Percentiles rank a stretch among this genome's conserved stretches.
Evolutionary conservation across 805 yeast genomes (phyloP).

Genomic region (Priceomyces haplophilus): DNA sequence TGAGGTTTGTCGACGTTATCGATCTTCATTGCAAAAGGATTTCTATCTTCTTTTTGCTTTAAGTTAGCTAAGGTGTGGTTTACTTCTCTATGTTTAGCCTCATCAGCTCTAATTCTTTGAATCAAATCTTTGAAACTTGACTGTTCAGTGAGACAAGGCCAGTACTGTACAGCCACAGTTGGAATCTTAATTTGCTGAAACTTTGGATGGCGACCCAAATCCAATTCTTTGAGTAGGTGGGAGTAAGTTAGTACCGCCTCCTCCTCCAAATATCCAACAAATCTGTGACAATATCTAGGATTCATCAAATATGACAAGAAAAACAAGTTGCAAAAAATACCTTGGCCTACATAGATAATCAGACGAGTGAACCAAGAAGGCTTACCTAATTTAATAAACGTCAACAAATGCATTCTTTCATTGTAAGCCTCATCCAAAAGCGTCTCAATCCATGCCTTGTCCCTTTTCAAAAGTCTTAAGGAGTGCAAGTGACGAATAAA

Average conservation of each 20-base stretch:
- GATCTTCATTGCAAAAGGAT: constrained; percentile 58
- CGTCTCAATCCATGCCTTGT: constrained; percentile 74
- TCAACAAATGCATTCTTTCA: constrained; percentile 72
- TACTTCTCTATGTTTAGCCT: constrained; percentile 76
- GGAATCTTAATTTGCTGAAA: constrained; percentile 49
- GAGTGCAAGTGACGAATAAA: constrained; percentile 68
- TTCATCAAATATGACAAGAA: constrained; percentile 55
- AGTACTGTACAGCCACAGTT: constrained; percentile 59
- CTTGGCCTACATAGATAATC: constrained; percentile 62
- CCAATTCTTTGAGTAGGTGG: constrained; percentile 54
- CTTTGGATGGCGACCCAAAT: constrained; percentile 47
- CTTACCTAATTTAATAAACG: constrained; percentile 61
- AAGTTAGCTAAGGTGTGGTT: constrained; percentile 74
- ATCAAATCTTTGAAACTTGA: constrained; percentile 59
- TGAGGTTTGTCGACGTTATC: constrained; percentile 33
- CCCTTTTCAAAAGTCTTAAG: constrained; percentile 57
- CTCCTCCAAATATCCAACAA: constrained; percentile 76
- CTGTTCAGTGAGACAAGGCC: constrained; percentile 51
- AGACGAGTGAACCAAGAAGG: constrained; percentile 57
- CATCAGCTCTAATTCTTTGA: constrained; percentile 67
- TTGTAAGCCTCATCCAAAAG: constrained; percentile 73
- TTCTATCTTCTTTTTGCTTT: constrained; percentile 51
- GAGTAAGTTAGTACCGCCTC: constrained; percentile 72
- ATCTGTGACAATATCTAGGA: constrained; percentile 68
- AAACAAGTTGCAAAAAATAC: constrained; percentile 65